Conservation (phyloP, 2,329 filamentous ascomycete genomes). For the Lanzia echinophila region DNA sequence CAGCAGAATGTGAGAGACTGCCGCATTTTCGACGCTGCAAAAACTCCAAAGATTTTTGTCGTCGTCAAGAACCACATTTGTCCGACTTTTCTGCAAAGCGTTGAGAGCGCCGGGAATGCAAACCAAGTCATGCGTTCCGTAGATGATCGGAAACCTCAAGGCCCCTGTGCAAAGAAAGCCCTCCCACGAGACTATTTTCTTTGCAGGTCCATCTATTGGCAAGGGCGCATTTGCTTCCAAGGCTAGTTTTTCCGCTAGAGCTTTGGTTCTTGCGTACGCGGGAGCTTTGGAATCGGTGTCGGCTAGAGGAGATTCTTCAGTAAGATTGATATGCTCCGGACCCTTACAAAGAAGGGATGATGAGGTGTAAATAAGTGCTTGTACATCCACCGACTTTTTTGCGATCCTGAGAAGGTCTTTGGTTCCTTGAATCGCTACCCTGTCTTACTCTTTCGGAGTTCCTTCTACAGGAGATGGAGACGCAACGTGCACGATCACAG, state of each 20-base stretch:
- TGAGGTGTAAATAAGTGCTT: neutral
- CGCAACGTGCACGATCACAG: neutral
- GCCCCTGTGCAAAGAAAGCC: neutral
- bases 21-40: slow-evolving; percentile 1
- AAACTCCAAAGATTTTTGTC: slow-evolving; percentile 1
- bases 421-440: neutral
- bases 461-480: slow-evolving; percentile 2
- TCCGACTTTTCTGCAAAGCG: neutral
- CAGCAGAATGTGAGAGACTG: neutral
- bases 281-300: neutral
- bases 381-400: neutral
- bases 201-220: neutral
- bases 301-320: slow-evolving; percentile 2
- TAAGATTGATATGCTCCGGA: neutral
- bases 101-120: neutral
- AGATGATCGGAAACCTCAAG: neutral
- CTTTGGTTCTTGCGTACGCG: neutral
- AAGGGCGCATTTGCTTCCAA: neutral
- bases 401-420: neutral
- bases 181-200: neutral
- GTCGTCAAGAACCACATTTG: neutral
- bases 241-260: slow-evolving; percentile 1
- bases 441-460: neutral
- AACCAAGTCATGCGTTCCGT: slow-evolving; percentile 1
- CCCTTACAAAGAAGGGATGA: slow-evolving; percentile 2